phyloP scores from a whole-genome alignment of 306 rosid species.

The Pterocarpus santalinus region DNA sequence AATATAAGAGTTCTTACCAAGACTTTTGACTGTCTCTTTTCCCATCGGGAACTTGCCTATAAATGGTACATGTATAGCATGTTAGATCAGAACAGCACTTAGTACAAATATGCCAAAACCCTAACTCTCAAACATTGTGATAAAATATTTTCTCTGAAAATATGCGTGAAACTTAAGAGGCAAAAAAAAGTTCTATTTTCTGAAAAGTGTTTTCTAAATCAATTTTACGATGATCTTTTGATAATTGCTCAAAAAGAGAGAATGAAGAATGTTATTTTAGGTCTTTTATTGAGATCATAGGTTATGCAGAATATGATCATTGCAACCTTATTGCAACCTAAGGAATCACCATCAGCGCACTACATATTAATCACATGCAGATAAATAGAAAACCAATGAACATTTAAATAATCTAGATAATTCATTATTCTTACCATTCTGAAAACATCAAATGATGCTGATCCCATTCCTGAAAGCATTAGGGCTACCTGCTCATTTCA shows the following conservation, averaged over 20 bases:
- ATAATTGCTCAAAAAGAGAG: slow-evolving; percentile 19
- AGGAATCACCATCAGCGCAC: slow-evolving; percentile 8
- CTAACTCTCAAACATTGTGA: neutral
- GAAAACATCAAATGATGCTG: slow-evolving; percentile 75
- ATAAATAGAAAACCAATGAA: slow-evolving; percentile 17
- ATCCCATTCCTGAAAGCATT: slow-evolving; percentile 93
- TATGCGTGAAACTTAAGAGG: neutral
- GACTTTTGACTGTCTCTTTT: slow-evolving; percentile 88
- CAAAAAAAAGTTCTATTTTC: neutral
- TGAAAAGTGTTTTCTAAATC: neutral
- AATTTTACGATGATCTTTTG: neutral
- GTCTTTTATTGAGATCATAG: slow-evolving; percentile 9
- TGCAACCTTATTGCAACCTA: neutral
- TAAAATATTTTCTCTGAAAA: slow-evolving; percentile 21
- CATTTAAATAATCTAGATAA: neutral
- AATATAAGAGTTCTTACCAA: slow-evolving; percentile 61
- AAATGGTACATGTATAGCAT: slow-evolving; percentile 25
- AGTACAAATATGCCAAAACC: neutral
- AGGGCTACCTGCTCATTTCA: slow-evolving; percentile 75
- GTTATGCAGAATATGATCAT: slow-evolving; percentile 3
- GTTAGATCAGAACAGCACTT: slow-evolving; percentile 17
- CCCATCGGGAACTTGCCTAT: slow-evolving; percentile 92
- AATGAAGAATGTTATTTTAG: neutral
- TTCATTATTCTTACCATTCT: slow-evolving; percentile 64
- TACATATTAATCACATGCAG: neutral